Percentiles rank a stretch among this genome's conserved stretches.
These are phyloP conservation scores for Ustilago crameri DNA, from an alignment of 1,284 basidiomycete genomes.

Conservation along the genomic window DNA sequence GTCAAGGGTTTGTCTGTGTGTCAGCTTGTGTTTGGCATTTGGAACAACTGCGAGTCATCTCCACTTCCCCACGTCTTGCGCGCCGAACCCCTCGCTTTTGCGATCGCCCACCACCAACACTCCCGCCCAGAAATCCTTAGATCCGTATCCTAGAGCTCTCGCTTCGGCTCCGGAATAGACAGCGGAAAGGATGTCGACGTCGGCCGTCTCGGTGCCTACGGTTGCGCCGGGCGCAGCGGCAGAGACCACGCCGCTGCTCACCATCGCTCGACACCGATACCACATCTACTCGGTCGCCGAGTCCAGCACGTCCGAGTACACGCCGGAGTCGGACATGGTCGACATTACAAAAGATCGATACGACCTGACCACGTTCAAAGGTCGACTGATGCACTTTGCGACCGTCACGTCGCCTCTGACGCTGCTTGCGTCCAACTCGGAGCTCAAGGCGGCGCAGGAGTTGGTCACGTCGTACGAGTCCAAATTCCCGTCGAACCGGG, in stretches of 20 bases:
- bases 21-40: too few species aligned
- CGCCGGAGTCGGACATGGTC: slow-evolving; percentile 16
- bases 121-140: too few species aligned
- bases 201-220: slow-evolving; percentile 15
- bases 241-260: slow-evolving; percentile 30
- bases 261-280: slow-evolving; percentile 30
- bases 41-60: too few species aligned
- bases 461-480: slow-evolving; percentile 40
- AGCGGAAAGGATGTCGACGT: slow-evolving; percentile 15
- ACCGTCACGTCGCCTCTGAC: slow-evolving; percentile 72
- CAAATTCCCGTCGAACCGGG: slow-evolving; percentile 31
- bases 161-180: too few species aligned
- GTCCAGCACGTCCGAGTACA: slow-evolving; percentile 13
- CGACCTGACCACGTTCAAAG: slow-evolving; percentile 58
- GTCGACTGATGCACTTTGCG: slow-evolving; percentile 72
- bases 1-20: too few species aligned
- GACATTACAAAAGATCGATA: slow-evolving; percentile 51
- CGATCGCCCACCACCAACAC: too few species aligned
- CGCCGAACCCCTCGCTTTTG: too few species aligned
- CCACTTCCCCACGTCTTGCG: too few species aligned
- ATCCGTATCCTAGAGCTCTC: not conserved
- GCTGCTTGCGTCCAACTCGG: slow-evolving; percentile 69
- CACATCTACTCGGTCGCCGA: slow-evolving; percentile 27
- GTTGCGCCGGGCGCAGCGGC: slow-evolving; percentile 2
- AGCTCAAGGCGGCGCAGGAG: slow-evolving; percentile 44